Conservation (phyloP, 83 land plant species). For the Larix sibirica region DNA sequence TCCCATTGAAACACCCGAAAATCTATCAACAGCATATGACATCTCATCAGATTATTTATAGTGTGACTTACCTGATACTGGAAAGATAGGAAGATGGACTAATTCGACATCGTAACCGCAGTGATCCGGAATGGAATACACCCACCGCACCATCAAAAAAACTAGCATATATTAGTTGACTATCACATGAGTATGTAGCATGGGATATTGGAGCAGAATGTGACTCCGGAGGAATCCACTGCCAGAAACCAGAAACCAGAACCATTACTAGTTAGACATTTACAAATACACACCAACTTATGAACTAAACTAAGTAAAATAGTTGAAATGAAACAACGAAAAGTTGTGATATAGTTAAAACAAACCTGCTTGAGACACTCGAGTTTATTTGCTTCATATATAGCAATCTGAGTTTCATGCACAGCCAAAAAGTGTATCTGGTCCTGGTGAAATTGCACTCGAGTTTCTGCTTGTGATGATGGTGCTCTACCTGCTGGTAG, state of each 20-base stretch:
- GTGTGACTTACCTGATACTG: constrained; percentile 48
- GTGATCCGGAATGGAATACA: constrained; percentile 68
- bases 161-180: constrained; percentile 69
- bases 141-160: constrained; percentile 76
- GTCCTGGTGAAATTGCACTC: constrained; percentile 78
- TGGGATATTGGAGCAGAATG: constrained; percentile 54
- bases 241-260: neutral
- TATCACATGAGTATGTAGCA: constrained; percentile 83
- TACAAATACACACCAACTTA: neutral
- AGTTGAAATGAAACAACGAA: neutral
- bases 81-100: constrained; percentile 61
- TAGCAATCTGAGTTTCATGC: constrained; percentile 84
- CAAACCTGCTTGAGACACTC: constrained; percentile 73
- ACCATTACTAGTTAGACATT: neutral
- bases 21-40: neutral
- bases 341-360: neutral
- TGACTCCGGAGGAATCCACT: constrained; percentile 75
- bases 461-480: constrained; percentile 54
- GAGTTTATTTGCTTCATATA: constrained; percentile 67
- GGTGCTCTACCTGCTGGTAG: constrained; percentile 61
- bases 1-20: neutral
- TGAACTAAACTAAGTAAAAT: neutral
- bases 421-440: constrained; percentile 71
- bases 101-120: constrained; percentile 68
- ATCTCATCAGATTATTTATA: neutral